A percentile compares a stretch with the other conserved stretches of the same genome.
phyloP scores from a whole-genome alignment of 805 yeast genomes.

The Cyberlindnera subsufficiens region DNA sequence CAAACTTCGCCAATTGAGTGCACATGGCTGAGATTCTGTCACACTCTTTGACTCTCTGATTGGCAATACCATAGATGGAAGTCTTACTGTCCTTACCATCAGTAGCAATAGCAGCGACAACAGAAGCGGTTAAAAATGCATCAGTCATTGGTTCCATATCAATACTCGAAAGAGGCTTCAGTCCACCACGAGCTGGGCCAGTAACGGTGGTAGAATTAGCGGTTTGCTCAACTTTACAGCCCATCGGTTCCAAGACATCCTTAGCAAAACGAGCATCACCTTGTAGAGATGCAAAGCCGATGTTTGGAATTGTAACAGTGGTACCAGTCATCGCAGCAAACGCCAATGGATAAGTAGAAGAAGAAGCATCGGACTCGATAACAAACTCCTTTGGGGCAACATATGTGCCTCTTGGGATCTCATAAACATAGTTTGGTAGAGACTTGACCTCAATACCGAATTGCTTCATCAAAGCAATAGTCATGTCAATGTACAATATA shows the following conservation, averaged over 20 bases:
- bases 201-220: conserved; percentile 84
- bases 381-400: conserved; percentile 78
- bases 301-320: conserved; percentile 87
- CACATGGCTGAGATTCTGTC: conserved; percentile 96
- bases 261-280: conserved; percentile 97
- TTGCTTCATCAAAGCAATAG: conserved; percentile 87
- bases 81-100: conserved; percentile 44
- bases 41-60: conserved; percentile 97
- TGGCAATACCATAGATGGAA: conserved; percentile 90
- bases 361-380: conserved; percentile 94
- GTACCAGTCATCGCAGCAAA: conserved; percentile 96
- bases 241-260: conserved; percentile 92
- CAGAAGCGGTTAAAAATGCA: conserved; percentile 94
- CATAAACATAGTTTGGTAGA: conserved; percentile 81
- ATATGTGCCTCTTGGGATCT: conserved; percentile 81
- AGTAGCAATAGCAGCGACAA: conserved; percentile 89
- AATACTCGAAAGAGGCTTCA: conserved; percentile 66
- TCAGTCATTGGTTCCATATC: conserved; percentile 99
- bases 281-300: conserved; percentile 86
- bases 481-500: conserved; percentile 94
- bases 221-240: conserved; percentile 81
- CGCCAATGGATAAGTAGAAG: conserved; percentile 96
- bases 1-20: conserved; percentile 80
- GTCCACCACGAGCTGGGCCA: conserved; percentile 70
- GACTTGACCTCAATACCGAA: conserved; percentile 78